These are phyloP conservation scores for Lactarius hengduanensis DNA, from an alignment of 768 basidiomycete genomes.

Conservation along the genomic window DNA sequence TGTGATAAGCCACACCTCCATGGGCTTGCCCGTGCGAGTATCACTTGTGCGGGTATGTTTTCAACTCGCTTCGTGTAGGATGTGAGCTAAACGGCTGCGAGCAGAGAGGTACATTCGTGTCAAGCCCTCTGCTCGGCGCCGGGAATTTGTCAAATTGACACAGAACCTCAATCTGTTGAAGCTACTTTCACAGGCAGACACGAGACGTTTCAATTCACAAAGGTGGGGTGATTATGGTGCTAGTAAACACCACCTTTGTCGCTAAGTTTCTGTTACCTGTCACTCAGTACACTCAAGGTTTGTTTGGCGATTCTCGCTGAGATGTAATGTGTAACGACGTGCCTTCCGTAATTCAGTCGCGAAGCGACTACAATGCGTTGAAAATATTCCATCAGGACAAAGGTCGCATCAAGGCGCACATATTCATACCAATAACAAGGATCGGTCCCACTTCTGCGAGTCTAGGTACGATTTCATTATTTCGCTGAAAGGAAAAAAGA, in stretches of 20 bases:
- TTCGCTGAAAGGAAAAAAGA: background rate
- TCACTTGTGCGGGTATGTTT: background rate
- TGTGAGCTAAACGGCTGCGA: too few species aligned
- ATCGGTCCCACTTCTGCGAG: constrained; percentile 49
- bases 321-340: background rate
- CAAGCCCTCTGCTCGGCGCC: too few species aligned
- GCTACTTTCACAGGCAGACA: constrained; percentile 57
- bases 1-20: constrained; percentile 53
- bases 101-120: too few species aligned
- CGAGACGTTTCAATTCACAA: constrained; percentile 60
- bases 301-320: background rate
- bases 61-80: too few species aligned
- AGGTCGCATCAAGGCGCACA: constrained; percentile 47
- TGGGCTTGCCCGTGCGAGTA: constrained; percentile 28
- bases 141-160: too few species aligned
- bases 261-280: background rate
- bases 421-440: constrained; percentile 44
- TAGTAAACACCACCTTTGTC: background rate
- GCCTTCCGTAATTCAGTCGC: constrained; percentile 48
- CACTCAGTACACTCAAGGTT: constrained; percentile 53
- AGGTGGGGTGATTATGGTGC: constrained; percentile 38
- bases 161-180: constrained; percentile 37
- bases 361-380: constrained; percentile 21
- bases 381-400: constrained; percentile 44
- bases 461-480: constrained; percentile 33